These are phyloP conservation scores for Batrachochytrium dendrobatidis DNA, from an alignment of 371 early-diverging fungal species.

Conservation along the genomic window DNA sequence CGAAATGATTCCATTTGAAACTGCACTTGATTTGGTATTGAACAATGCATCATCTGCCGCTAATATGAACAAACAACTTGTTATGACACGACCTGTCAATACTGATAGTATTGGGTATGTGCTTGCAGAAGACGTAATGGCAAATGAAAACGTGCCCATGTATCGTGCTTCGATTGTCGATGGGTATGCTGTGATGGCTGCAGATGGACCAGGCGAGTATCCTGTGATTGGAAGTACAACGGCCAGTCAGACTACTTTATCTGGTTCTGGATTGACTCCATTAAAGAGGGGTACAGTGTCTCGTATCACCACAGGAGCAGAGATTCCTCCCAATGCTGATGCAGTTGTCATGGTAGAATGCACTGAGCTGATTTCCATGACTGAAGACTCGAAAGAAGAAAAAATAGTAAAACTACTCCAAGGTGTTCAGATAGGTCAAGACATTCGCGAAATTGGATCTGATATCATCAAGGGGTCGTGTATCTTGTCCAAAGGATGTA, in stretches of 20 bases:
- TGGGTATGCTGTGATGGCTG: slow-evolving; percentile 79
- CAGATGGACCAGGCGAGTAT: slow-evolving; percentile 74
- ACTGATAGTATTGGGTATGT: slow-evolving; percentile 51
- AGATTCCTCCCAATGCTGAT: slow-evolving; percentile 69
- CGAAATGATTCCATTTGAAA: slow-evolving; percentile 63
- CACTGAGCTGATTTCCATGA: slow-evolving; percentile 55
- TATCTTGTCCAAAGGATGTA: slow-evolving; percentile 56
- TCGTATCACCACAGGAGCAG: slow-evolving; percentile 83
- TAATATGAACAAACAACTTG: slow-evolving; percentile 9
- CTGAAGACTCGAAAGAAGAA: slow-evolving; percentile 55
- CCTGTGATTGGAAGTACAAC: slow-evolving; percentile 54
- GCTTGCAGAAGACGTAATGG: slow-evolving; percentile 66
- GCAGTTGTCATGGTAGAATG: slow-evolving; percentile 93
- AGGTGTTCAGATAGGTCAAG: slow-evolving; percentile 41
- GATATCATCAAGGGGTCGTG: slow-evolving; percentile 59
- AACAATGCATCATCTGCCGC: slow-evolving; percentile 18
- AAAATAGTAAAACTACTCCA: slow-evolving; percentile 48
- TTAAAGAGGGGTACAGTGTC: slow-evolving; percentile 67
- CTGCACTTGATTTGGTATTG: slow-evolving; percentile 55
- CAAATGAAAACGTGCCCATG: slow-evolving; percentile 72
- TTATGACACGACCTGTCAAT: no score
- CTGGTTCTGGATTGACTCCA: no score
- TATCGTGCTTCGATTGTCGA: slow-evolving; percentile 85
- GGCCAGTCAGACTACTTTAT: slow-evolving; percentile 44
- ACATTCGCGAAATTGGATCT: slow-evolving; percentile 73